These are phyloP conservation scores for Mycena vitilis DNA, from an alignment of 768 basidiomycete genomes.

Conservation along the genomic window DNA sequence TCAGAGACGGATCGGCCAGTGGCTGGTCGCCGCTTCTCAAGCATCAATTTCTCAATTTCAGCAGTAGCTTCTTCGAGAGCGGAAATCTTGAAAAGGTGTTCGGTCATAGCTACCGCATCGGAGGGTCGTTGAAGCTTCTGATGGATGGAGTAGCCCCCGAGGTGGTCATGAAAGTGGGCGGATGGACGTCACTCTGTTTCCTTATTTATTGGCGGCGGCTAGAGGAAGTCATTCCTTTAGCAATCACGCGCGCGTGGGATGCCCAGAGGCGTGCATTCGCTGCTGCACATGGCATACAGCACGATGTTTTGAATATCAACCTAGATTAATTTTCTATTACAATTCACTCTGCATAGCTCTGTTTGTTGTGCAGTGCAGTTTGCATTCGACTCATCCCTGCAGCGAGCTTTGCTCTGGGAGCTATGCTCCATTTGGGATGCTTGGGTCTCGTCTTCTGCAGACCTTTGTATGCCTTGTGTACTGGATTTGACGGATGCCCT, in stretches of 20 bases:
- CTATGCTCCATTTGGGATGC: slow-evolving; percentile 28
- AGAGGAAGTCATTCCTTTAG: slow-evolving; percentile 15
- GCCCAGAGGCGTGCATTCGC: slow-evolving; percentile 9
- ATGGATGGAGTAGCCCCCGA: slow-evolving; percentile 17
- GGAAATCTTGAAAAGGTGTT: slow-evolving; percentile 19
- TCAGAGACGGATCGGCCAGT: neutral
- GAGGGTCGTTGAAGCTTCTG: slow-evolving; percentile 12
- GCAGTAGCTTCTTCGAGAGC: neutral
- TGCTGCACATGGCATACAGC: neutral
- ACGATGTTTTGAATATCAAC: neutral
- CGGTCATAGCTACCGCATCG: slow-evolving; percentile 26
- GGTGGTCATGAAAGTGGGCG: slow-evolving; percentile 18
- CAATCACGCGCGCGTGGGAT: slow-evolving; percentile 20
- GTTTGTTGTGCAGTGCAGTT: neutral
- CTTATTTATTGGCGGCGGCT: slow-evolving; percentile 18
- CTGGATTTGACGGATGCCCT: slow-evolving; percentile 21
- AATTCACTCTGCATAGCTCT: slow-evolving; percentile 11
- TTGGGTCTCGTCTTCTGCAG: slow-evolving; percentile 22
- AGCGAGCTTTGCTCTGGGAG: slow-evolving; percentile 28
- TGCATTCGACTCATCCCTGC: neutral
- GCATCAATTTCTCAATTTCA: slow-evolving; percentile 3
- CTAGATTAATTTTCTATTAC: slow-evolving; percentile 8
- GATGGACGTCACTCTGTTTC: slow-evolving; percentile 26
- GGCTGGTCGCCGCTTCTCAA: neutral
- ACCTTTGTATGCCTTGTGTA: slow-evolving; percentile 23